Conservation (phyloP, 73 alveolate genomes). For the Paramecium sonneborni region DNA sequence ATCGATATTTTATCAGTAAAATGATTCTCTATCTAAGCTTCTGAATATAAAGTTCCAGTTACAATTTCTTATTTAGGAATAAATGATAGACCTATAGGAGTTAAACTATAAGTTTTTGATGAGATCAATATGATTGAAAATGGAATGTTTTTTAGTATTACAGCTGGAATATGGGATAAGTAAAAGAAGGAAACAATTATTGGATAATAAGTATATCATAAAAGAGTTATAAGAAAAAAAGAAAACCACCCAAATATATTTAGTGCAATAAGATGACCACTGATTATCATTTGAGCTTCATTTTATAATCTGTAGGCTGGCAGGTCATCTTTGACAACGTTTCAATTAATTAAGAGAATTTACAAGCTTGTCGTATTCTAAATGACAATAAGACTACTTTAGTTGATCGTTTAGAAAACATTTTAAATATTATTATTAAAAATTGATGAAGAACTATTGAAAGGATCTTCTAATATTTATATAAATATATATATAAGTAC, state of each 20-base stretch:
- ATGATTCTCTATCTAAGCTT: neutral
- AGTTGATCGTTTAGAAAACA: constrained; percentile 26
- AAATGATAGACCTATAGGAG: neutral
- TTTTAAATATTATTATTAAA: constrained; percentile 7
- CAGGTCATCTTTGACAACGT: constrained; percentile 18
- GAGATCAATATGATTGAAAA: neutral
- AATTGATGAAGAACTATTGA: neutral
- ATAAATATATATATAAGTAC: neutral
- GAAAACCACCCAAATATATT: constrained; percentile 10
- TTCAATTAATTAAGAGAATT: neutral
- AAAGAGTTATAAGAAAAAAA: neutral
- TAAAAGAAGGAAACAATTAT: neutral
- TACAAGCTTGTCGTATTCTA: neutral
- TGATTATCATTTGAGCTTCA: neutral
- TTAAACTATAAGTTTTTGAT: neutral
- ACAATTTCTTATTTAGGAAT: constrained; percentile 19
- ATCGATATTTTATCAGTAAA: neutral
- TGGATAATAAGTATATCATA: neutral
- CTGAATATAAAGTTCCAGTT: neutral
- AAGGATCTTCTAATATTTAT: neutral
- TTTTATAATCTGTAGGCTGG: constrained; percentile 14
- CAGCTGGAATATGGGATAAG: neutral
- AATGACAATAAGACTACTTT: neutral
- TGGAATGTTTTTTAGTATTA: constrained; percentile 10
- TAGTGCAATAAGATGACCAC: constrained; percentile 23